Conservation (phyloP, 139 green algal genomes). For the Volvox africanus region DNA sequence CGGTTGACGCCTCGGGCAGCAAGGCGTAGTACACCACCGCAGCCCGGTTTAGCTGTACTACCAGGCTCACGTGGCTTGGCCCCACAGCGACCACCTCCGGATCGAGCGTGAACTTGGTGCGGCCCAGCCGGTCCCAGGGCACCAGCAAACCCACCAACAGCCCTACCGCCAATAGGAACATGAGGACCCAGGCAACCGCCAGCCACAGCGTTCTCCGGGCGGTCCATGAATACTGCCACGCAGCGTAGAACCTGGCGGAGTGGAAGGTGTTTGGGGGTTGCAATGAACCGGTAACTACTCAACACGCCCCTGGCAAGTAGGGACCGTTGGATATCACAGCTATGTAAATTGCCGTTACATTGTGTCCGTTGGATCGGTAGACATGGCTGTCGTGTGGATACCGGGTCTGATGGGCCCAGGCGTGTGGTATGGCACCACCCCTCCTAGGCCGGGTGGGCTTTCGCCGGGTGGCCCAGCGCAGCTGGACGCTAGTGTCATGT, state of each 20-base stretch:
- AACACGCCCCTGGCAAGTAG: no score
- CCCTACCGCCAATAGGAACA: constrained; percentile 47
- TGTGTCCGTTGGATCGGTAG: no score
- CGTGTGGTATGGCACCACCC: no score
- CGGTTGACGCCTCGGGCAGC: constrained; percentile 3
- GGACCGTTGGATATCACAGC: no score
- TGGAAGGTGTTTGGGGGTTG: not conserved
- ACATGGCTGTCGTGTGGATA: no score
- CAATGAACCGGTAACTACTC: no score
- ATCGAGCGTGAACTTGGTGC: not conserved
- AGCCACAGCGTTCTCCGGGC: constrained; percentile 44
- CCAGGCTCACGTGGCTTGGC: not conserved
- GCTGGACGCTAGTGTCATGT: no score
- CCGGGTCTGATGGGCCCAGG: no score
- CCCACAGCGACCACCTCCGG: constrained; percentile 2
- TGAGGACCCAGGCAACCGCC: constrained; percentile 21
- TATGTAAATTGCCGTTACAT: no score
- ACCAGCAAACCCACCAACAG: constrained; percentile 54
- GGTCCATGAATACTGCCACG: constrained; percentile 36
- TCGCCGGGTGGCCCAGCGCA: no score
- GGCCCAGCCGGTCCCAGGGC: constrained; percentile 25
- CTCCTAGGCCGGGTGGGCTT: no score
- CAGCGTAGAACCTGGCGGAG: constrained; percentile 46
- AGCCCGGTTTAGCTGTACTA: not conserved
- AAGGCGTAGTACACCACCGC: constrained; percentile 5